Base-by-base conservation (phyloP, 208 protist genomes). In the Acanthamoeba healyi region DNA sequence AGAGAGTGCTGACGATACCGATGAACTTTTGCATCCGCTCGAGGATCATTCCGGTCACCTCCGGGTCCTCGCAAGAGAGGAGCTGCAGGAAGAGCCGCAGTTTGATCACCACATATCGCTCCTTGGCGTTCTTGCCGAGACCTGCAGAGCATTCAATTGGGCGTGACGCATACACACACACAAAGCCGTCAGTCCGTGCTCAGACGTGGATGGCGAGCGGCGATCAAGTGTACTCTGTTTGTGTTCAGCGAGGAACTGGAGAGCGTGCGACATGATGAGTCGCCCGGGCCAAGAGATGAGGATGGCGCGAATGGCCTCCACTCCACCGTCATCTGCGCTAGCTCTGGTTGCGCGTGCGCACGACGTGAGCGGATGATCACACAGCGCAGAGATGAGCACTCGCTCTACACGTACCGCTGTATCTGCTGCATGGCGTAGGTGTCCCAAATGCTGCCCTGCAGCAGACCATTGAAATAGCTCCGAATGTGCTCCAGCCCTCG, bases 41-140 rank as follows among this genome's bases (percentile, higher is more conserved):
- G 79, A 88, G 79, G 51, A 88, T 34, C 51, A 63, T 88, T 9
- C 51, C 79, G 32, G 51, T 65, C 40, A 88, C 79, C 34, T 88
- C 79, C 7, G 79, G 79, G 32, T 88, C 79, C n/a, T 88, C 79
- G 46, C 79, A 88, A 10, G 79, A 54, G 32, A 88, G 46, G 10
- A 88, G 46, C 79, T 65, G 51, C 79, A 88, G 46, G n/a, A 88
- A 88, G n/a, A 88, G 29, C 14, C 79, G 79, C 29, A 88, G 79
- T 29, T 88, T 88, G 32, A 63, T 17, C 14, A 61, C 49, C 15
- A 54, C 51, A n/a, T 88, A 88, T 6, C 34, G 38, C 79, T 88
- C 79, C 79, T 63, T 88, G 24, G 42, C 49, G 49, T 65, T 17
- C 34, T 63, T 63, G 26, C 79, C 79, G 10, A 88, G 79, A 26